Conservation (phyloP, 2,329 filamentous ascomycete species). For the Phaeomoniella chlamydospora region DNA sequence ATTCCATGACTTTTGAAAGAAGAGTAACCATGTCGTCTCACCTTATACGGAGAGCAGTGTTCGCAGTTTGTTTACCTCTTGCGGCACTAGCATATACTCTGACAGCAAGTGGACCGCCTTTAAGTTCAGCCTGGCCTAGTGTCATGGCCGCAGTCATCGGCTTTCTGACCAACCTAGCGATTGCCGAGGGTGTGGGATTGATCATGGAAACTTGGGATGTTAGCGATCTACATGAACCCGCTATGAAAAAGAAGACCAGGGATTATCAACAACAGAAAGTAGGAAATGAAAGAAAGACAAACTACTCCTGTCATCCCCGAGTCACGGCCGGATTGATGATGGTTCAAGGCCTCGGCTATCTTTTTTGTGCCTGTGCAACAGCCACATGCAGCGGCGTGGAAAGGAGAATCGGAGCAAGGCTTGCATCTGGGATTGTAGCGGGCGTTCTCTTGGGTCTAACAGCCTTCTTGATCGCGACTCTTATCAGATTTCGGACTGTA, state of each 20-base stretch:
- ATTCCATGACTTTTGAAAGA: conserved; percentile 52
- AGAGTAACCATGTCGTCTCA: conserved; percentile 58
- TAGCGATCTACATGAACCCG: conserved; percentile 55
- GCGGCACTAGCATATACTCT: conserved; percentile 54
- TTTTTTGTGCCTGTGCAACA: conserved; percentile 54
- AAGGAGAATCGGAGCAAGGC: conserved; percentile 50
- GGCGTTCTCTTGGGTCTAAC: conserved; percentile 53
- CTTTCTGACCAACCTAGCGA: conserved; percentile 57
- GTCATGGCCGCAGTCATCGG: conserved; percentile 52
- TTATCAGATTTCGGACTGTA: conserved; percentile 51
- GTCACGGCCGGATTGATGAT: conserved; percentile 58
- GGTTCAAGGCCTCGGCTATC: conserved; percentile 54
- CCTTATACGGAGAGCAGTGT: conserved; percentile 51
- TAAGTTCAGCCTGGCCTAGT: conserved; percentile 49
- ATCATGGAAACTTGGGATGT: conserved; percentile 73
- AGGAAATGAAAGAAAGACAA: no score
- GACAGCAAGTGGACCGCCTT: conserved; percentile 46
- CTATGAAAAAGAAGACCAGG: conserved; percentile 36
- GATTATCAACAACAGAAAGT: conserved; percentile 27
- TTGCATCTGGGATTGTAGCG: conserved; percentile 54
- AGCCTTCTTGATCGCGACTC: conserved; percentile 43
- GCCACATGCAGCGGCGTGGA: conserved; percentile 54
- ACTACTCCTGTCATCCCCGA: conserved; percentile 63
- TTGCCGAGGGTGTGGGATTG: conserved; percentile 61
- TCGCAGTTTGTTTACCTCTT: conserved; percentile 52